Base-by-base conservation (phyloP, 2,329 filamentous ascomycete species). In the Xylaria sp. region DNA sequence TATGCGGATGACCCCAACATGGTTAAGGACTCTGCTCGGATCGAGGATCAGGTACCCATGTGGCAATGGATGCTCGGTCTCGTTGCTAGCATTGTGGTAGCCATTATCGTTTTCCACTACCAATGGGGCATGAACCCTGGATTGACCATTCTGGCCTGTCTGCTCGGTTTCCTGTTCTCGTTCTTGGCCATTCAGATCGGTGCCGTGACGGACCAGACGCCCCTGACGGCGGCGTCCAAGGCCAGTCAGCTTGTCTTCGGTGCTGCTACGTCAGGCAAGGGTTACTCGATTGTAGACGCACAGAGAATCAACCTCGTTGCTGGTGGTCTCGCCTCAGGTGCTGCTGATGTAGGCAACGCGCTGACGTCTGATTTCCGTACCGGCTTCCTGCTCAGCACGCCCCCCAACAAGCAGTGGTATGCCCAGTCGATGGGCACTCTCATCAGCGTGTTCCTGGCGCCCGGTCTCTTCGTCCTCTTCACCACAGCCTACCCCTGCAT, bases 401-500 rank as follows among this genome's bases (percentile, higher is more conserved):
- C 90, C 0, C 90, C 90, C 0, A 84, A 86, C 69, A 85, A 89
- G 77, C 90, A 92, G 78, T 92, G 89, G 84, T 83, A 89, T 72
- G 90, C 89, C 0, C 90, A 92, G 78, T 85, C 84, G 51, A 79
- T 90, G 15, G 90, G 90, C 34, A 87, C 87, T 9, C 77, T 91
- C 39, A 85, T 91, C 57, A 86, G 89, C n/a, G 84, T 91, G 73
- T 91, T 91, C 81, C 80, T 92, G 13, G 88, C 90, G 0, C 89
- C 89, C 0, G 89, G 87, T 10, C 85, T 92, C 73, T 92, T 91
- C 76, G 86, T 91, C 41, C 85, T 92, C 54, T 92, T 92, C 82
- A 85, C 88, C 70, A 84, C 86, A 5, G 90, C 90, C 0, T 92
- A 92, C 78, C 90, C 90, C 0, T 92, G 90, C 76, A 90, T 92